Percentiles rank a stretch among this genome's conserved stretches.
phyloP scores from a whole-genome alignment of 305 asterid species.

The Striga hermonthica region DNA sequence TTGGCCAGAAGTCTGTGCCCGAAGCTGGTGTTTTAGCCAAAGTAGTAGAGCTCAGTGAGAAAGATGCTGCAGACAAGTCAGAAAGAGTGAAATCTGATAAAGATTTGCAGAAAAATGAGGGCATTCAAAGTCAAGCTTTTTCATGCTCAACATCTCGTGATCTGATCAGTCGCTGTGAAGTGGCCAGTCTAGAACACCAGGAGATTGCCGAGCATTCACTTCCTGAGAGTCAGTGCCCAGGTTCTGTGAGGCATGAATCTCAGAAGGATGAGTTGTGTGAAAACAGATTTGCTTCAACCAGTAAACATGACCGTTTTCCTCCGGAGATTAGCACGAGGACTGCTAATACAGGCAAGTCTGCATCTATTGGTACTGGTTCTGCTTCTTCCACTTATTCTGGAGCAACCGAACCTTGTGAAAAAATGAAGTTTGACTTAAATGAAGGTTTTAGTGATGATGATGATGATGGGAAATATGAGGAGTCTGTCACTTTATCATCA shows the following conservation, averaged over 20 bases:
- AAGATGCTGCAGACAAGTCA: slow-evolving; percentile 29
- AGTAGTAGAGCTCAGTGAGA: slow-evolving; percentile 32
- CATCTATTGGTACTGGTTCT: slow-evolving; percentile 22
- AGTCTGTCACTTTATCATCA: slow-evolving; percentile 30
- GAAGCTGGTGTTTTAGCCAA: slow-evolving; percentile 30
- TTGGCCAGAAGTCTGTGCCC: slow-evolving; percentile 29
- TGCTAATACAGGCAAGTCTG: slow-evolving; percentile 30
- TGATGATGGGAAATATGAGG: slow-evolving; percentile 48
- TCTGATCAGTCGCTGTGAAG: slow-evolving; percentile 24
- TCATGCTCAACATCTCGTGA: slow-evolving; percentile 24
- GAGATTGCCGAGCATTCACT: slow-evolving; percentile 28
- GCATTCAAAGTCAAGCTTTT: slow-evolving; percentile 26
- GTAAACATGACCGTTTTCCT: too few relatives aligned
- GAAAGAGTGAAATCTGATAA: slow-evolving; percentile 30
- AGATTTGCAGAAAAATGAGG: slow-evolving; percentile 19
- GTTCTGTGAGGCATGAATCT: slow-evolving; percentile 30
- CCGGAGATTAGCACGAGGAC: slow-evolving; percentile 31
- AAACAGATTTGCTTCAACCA: slow-evolving; percentile 19
- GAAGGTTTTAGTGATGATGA: slow-evolving; percentile 49
- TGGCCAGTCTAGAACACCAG: slow-evolving; percentile 33
- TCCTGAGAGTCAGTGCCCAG: slow-evolving; percentile 30
- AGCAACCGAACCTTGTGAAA: slow-evolving; percentile 35
- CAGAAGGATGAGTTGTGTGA: slow-evolving; percentile 32
- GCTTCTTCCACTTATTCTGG: slow-evolving; percentile 32
- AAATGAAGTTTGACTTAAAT: slow-evolving; percentile 49